Conservation (phyloP, 306 rosid genomes). For the Delonix regia region DNA sequence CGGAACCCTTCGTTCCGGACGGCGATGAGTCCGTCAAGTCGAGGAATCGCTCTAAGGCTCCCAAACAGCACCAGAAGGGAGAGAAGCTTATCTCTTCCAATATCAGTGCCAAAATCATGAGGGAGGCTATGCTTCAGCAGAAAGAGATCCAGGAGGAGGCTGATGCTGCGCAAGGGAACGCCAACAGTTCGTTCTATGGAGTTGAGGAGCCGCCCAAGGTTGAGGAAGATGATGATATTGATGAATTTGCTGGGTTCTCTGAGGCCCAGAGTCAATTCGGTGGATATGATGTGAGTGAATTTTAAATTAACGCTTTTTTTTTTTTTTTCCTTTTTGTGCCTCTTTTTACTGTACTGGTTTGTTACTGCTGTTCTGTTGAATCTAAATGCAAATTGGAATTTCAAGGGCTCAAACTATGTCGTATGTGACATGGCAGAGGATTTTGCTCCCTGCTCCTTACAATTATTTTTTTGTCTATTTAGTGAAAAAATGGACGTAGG, state of each 20-base stretch:
- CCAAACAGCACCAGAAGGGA: constrained; percentile 68
- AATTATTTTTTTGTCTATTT: neutral
- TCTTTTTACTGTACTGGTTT: neutral
- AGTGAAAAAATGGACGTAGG: neutral
- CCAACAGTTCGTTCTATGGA: constrained; percentile 31
- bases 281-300: constrained; percentile 50
- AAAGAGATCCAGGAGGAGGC: constrained; percentile 61
- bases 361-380: constrained; percentile 3
- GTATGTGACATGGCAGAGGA: neutral
- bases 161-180: constrained; percentile 21
- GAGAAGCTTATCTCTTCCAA: constrained; percentile 57
- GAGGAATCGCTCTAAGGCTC: constrained; percentile 57
- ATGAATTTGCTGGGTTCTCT: constrained; percentile 63
- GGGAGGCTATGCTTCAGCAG: constrained; percentile 76
- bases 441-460: neutral
- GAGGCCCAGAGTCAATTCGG: constrained; percentile 59
- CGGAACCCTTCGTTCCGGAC: constrained; percentile 67
- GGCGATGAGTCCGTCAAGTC: constrained; percentile 48
- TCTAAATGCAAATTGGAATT: neutral
- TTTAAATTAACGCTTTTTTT: neutral
- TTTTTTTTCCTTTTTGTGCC: neutral
- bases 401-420: neutral
- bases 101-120: constrained; percentile 78
- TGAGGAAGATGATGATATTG: constrained; percentile 54
- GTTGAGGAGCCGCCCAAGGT: constrained; percentile 36